Conservation (phyloP, 805 yeast species). For the Wickerhamomyces tratensis region DNA sequence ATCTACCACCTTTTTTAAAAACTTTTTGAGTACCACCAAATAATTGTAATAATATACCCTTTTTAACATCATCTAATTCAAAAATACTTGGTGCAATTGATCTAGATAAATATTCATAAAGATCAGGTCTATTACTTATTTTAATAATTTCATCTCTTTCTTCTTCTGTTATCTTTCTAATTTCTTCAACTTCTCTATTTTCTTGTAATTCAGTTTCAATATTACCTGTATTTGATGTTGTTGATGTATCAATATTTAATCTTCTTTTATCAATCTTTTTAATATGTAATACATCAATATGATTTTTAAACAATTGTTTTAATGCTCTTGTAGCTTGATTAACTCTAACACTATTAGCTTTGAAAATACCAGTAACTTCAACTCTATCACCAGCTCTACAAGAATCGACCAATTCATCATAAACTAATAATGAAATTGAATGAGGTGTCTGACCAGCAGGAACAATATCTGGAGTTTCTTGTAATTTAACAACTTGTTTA, state of each 20-base stretch:
- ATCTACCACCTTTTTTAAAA: constrained; percentile 83
- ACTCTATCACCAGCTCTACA: constrained; percentile 96
- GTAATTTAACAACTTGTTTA: constrained; percentile 87
- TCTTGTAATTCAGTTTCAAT: constrained; percentile 42
- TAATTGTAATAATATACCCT: constrained; percentile 84
- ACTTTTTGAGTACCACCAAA: constrained; percentile 94
- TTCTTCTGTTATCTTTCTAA: constrained; percentile 54
- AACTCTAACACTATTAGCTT: constrained; percentile 85
- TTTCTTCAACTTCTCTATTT: constrained; percentile 68
- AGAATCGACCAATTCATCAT: constrained; percentile 90
- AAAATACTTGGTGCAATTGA: constrained; percentile 95
- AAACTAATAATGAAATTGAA: constrained; percentile 85
- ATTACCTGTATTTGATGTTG: constrained; percentile 30
- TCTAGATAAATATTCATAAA: constrained; percentile 79
- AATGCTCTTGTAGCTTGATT: constrained; percentile 79
- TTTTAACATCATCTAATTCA: constrained; percentile 94
- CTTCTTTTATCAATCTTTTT: constrained; percentile 78
- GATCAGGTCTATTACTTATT: constrained; percentile 58
- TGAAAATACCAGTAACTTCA: constrained; percentile 90
- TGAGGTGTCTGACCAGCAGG: constrained; percentile 99
- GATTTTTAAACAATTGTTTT: constrained; percentile 82
- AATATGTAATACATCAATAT: constrained; percentile 88
- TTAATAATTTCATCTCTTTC: constrained; percentile 59
- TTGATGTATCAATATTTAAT: constrained; percentile 70
- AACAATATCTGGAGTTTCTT: constrained; percentile 92